Evolutionary conservation across 1,139 yeast genomes (phyloP).

Genomic region (Blastobotrys proliferans): DNA sequence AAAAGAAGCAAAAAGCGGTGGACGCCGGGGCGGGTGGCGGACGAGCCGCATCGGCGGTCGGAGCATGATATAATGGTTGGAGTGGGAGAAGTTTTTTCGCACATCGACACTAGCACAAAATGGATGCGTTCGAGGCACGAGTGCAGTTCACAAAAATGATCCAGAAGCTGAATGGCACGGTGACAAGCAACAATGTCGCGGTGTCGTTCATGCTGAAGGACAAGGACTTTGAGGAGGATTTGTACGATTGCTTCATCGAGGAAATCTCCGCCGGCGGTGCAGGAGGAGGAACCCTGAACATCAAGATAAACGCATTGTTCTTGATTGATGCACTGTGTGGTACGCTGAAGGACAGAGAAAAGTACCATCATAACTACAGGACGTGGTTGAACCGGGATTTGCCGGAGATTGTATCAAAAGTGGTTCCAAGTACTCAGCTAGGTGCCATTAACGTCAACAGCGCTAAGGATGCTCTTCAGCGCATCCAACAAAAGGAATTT

Average conservation of each 20-base stretch:
- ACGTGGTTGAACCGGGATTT: constrained; percentile 43
- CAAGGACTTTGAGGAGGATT: constrained; percentile 60
- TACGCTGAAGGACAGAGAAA: constrained; percentile 15
- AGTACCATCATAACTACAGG: constrained; percentile 16
- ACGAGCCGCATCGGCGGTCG: too few relatives aligned
- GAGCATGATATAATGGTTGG: too few relatives aligned
- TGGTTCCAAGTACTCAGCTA: constrained; percentile 49
- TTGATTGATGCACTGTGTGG: constrained; percentile 56
- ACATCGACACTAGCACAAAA: too few relatives aligned
- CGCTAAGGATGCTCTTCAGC: constrained; percentile 22
- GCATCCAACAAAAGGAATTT: neutral
- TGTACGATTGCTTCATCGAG: constrained; percentile 66
- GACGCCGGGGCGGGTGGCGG: too few relatives aligned
- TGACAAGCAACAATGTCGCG: constrained; percentile 51
- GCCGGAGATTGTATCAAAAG: constrained; percentile 38
- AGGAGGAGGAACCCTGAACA: constrained; percentile 50
- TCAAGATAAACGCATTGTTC: constrained; percentile 62
- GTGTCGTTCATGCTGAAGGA: constrained; percentile 59
- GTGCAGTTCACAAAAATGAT: constrained; percentile 63
- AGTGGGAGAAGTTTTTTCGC: too few relatives aligned
- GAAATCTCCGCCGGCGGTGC: constrained; percentile 45
- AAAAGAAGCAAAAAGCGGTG: too few relatives aligned
- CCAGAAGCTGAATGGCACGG: constrained; percentile 58
- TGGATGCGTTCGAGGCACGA: constrained; percentile 81
- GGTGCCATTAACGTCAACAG: constrained; percentile 31